Base-by-base conservation (phyloP, 176 grass and related monocot genomes). In the Poa pratensis region DNA sequence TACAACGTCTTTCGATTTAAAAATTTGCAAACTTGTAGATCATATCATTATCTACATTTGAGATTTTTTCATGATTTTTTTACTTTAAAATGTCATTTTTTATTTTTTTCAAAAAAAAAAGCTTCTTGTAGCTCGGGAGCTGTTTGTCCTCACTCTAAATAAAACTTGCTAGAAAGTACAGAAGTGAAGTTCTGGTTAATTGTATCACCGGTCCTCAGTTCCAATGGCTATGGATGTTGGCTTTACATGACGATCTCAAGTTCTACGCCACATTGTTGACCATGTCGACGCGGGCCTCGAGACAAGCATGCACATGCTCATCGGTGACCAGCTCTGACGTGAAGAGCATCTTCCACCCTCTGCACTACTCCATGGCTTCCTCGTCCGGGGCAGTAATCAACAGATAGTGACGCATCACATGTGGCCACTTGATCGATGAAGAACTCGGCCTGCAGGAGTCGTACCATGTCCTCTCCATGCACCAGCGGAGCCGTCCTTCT, bases 291-390 rank as follows among this genome's bases (percentile, higher is more conserved):
- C 86, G 86, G 2, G 46, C 75, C 76, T 82, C 50, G 2, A 35
- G 34, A 35, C 34, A 50, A 11, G 59, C 65, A 2, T 20, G 34
- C 34, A 92, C 89, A 8, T 83, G 80, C 62, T 81, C 83, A 51
- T 92, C 83, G n/a, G 80, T 77, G 50, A 89, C 87, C 81, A 94
- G 75, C 65, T 97, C 92, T 62, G 67, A 80, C 14, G 90, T 89
- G 77, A 94, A 67, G 13, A 85, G 42, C 22, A 70, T 61, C 78
- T 87, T 92, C 94, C 88, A 94, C 18, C 86, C 83, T 35, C 68
- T 57, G 69, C 90, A 90, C 88, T 92, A 94, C 54, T 69, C 75
- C 58, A 74, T 19, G 54, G 89, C 80, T 53, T 97, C 83, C 53
- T 37, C 16, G 10, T 7, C 43, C 19, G 57, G 30, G 89, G 92